Evolutionary conservation across 1,139 yeast species (phyloP), one percentile per base, ranked within the genome.

Genomic region (Schizosaccharomyces versatilis): DNA sequence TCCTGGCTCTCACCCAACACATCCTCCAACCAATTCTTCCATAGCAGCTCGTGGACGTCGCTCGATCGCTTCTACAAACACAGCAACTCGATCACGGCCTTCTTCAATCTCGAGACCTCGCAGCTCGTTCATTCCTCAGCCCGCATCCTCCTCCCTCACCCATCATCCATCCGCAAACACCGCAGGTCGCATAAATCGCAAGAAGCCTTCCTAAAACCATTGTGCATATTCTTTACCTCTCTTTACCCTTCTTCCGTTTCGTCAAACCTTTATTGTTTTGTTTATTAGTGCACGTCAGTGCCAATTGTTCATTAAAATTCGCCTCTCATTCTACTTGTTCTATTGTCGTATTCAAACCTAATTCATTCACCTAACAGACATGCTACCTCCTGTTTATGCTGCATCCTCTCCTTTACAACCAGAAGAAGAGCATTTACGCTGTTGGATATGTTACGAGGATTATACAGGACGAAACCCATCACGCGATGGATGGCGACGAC

Each of bases 391-490:
- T 24, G 32, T 5, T 24, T 5, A 24, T 24, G 32, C 32, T 24
- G 32, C 32, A 24, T 24, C 32, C 5, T 24, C 32, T 24, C 32
- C 32, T 24, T 3, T 5, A 24, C 2, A 24, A 24, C 32, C 32
- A 24, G 5, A 24, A 24, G 32, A 24, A 24, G 32, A 24, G 5
- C 32, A 24, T 44, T 19, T 12, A 8, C 49, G 49, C 19, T 44
- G 49, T n/a, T 44, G 49, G 49, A 44, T 44, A 17, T 44, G 49
- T 14, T 44, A 44, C 19, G 49, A 44, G 19, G 49, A 44, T 14
- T 44, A 17, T 32, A 36, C 19, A 6, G 38, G 38, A 6, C 8
- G 7, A 32, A 10, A 7, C 49, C 19, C 9, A 19, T 12, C 38
- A 17, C 19, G 32, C n/a, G 36, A 24, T 44, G 15, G 38, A 14